Percentiles rank a stretch among this genome's conserved stretches.
These are phyloP conservation scores for Pseudozyma tsukubaensis DNA, from an alignment of 1,284 basidiomycete species.

Conservation along the genomic window DNA sequence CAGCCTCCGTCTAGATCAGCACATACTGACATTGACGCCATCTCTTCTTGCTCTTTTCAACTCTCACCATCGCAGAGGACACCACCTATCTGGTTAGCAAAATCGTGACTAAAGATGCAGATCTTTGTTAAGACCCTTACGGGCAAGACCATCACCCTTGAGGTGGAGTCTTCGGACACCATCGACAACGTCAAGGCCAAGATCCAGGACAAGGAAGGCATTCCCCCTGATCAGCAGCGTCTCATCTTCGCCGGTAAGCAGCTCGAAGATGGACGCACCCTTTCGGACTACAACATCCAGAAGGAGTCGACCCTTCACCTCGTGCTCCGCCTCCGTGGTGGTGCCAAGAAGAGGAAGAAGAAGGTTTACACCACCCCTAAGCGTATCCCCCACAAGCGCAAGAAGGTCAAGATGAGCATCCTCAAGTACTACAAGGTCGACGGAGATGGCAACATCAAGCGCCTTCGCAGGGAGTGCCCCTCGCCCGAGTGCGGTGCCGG, in stretches of 20 bases:
- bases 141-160: conserved; percentile 70
- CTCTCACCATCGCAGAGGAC: conserved; percentile 40
- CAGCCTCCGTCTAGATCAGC: not conserved
- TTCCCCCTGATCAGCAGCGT: conserved; percentile 95
- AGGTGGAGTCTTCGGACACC: conserved; percentile 70
- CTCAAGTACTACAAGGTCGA: conserved; percentile 99
- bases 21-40: conserved; percentile 16
- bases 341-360: conserved; percentile 99
- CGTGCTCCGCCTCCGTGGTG: conserved; percentile 80
- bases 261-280: conserved; percentile 74
- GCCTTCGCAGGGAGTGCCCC: conserved; percentile 95
- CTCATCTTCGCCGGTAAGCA: conserved; percentile 99
- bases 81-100: conserved; percentile 65
- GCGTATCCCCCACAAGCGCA: conserved; percentile 99
- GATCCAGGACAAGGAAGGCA: conserved; percentile 76
- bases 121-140: conserved; percentile 69
- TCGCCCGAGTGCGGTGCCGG: conserved; percentile 67
- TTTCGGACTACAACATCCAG: conserved; percentile 80
- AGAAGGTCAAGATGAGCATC: conserved; percentile 99
- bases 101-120: conserved; percentile 59
- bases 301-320: conserved; percentile 72
- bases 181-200: conserved; percentile 70
- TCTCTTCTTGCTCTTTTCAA: not conserved
- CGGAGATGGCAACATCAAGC: conserved; percentile 99
- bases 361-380: conserved; percentile 98